A percentile compares a stretch with the other conserved stretches of the same genome.
phyloP scores from a whole-genome alignment of 495 filamentous ascomycete species.

The Staphylotrichum tortipilum region DNA sequence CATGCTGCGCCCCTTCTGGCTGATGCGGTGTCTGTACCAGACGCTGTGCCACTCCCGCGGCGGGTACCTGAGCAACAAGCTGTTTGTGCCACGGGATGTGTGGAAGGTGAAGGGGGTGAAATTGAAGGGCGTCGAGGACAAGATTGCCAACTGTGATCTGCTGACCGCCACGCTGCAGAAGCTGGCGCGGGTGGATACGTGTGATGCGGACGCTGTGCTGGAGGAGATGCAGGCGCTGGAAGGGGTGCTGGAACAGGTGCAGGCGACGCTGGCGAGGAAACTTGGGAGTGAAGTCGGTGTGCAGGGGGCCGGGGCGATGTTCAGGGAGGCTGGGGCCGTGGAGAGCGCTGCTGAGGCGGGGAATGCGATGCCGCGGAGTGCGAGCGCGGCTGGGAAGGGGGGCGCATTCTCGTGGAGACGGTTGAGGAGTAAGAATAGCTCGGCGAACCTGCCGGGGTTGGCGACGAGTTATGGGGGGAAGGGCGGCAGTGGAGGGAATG shows the following conservation, averaged over 20 bases:
- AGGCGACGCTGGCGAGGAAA: conserved; percentile 66
- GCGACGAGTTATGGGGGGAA: conserved; percentile 38
- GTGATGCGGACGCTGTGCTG: conserved; percentile 80
- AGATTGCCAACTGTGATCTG: conserved; percentile 86
- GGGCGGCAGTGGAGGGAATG: conserved; percentile 20
- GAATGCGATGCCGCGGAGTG: conserved; percentile 40
- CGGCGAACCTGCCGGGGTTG: conserved; percentile 37
- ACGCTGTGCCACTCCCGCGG: conserved; percentile 85
- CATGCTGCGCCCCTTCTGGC: conserved; percentile 87
- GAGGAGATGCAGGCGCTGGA: conserved; percentile 97
- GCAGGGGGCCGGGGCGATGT: conserved; percentile 55
- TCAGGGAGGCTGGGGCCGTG: conserved; percentile 47
- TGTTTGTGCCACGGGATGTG: conserved; percentile 86
- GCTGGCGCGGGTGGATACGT: conserved; percentile 72
- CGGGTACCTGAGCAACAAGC: conserved; percentile 79
- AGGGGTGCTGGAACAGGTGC: conserved; percentile 74
- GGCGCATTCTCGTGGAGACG: conserved; percentile 75
- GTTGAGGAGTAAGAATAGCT: conserved; percentile 80
- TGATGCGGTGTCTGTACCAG: conserved; percentile 88
- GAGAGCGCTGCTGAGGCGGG: conserved; percentile 7
- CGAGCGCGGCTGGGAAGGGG: conserved; percentile 55
- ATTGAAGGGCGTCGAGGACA: conserved; percentile 82
- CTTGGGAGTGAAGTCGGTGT: conserved; percentile 86
- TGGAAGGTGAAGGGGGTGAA: conserved; percentile 94
- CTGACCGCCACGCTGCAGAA: conserved; percentile 84